Evolutionary conservation across 305 asterid genomes (phyloP).

Genomic region (Salvia sclarea): DNA sequence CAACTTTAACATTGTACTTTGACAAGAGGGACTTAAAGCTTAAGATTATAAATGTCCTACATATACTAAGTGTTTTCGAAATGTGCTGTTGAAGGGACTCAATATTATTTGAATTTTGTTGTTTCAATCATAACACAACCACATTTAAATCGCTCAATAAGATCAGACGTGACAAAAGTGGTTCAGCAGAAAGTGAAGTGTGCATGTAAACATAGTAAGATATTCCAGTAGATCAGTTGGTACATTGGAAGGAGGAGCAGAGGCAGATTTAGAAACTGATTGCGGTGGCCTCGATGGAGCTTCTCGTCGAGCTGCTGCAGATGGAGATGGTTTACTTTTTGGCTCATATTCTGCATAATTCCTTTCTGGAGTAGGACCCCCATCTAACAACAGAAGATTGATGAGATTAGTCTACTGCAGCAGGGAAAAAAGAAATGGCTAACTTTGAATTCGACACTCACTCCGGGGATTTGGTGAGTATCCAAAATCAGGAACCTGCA

Average conservation of each 20-base stretch:
- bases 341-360: constrained; percentile 56
- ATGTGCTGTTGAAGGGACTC: neutral
- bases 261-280: constrained; percentile 61
- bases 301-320: constrained; percentile 53
- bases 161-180: constrained; percentile 15
- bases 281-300: constrained; percentile 67
- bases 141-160: neutral
- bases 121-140: constrained; percentile 2
- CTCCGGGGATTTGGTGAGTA: constrained; percentile 85
- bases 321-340: constrained; percentile 61
- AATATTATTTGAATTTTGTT: neutral
- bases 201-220: neutral
- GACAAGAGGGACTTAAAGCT: neutral
- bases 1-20: neutral
- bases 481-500: constrained; percentile 79
- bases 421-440: neutral
- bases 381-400: constrained; percentile 46
- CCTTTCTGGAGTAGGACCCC: constrained; percentile 74
- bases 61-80: neutral
- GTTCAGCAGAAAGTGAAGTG: neutral
- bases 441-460: constrained; percentile 44
- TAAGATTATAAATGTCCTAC: neutral
- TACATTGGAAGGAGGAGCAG: constrained; percentile 82
- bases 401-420: constrained; percentile 14
- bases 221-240: constrained; percentile 16